Evolutionary conservation across 2,329 filamentous ascomycete genomes (phyloP).

Genomic region (Scedosporium boydii): DNA sequence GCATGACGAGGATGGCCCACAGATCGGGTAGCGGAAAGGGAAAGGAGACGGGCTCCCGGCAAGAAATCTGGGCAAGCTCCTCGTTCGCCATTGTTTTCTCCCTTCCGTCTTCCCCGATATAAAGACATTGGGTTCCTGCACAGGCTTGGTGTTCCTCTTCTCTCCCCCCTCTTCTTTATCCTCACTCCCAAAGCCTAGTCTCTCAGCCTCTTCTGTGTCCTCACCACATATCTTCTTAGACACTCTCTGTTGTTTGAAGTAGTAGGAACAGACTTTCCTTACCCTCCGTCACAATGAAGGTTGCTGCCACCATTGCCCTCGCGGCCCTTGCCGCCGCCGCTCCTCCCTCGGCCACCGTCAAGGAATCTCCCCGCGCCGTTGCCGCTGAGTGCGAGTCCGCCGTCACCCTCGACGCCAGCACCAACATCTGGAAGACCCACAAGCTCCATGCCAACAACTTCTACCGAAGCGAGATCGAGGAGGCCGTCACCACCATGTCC

Average conservation of each 20-base stretch:
- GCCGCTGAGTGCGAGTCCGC: conserved; percentile 21
- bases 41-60: neutral
- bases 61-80: neutral
- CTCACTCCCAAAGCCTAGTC: neutral
- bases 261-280: neutral
- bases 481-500: conserved; percentile 19
- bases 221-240: neutral
- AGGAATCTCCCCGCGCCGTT: conserved; percentile 19
- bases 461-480: conserved; percentile 25
- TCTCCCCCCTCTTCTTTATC: neutral
- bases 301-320: conserved; percentile 25
- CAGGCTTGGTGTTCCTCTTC: neutral
- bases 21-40: neutral
- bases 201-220: neutral
- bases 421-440: conserved; percentile 28
- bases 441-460: conserved; percentile 28
- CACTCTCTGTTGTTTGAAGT: neutral
- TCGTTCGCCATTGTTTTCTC: neutral
- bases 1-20: neutral
- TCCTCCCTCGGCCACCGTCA: conserved; percentile 16
- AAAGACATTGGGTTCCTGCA: neutral
- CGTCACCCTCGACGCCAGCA: conserved; percentile 26
- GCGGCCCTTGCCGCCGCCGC: conserved; percentile 24
- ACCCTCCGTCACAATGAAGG: conserved; percentile 22
- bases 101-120: neutral